Percentiles rank a stretch among this genome's conserved stretches.
phyloP scores from a whole-genome alignment of 2,329 filamentous ascomycete genomes.

The Trichoderma citrinoviride region DNA sequence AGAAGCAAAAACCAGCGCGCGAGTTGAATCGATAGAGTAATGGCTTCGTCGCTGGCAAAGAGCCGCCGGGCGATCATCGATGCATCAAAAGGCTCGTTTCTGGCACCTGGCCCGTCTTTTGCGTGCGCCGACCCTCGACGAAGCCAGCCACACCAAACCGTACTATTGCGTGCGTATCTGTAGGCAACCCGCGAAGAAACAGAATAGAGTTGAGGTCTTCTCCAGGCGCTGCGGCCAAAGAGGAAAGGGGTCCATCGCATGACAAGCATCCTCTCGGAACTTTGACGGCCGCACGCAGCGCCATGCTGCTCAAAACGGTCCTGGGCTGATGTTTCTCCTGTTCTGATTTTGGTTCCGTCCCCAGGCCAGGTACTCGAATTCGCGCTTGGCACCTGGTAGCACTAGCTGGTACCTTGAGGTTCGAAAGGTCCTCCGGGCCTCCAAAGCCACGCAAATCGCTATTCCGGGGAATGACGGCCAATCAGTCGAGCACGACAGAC shows the following conservation, averaged over 20 bases:
- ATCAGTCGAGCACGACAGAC: conserved; percentile 33
- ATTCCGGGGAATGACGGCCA: conserved; percentile 31
- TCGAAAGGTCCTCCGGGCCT: background rate
- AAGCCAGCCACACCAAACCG: background rate
- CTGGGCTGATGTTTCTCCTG: background rate
- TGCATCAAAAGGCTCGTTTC: background rate
- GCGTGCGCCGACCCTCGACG: background rate
- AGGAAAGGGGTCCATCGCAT: background rate
- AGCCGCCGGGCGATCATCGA: background rate
- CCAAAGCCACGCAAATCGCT: background rate
- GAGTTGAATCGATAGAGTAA: conserved; percentile 12
- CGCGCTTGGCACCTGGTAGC: background rate
- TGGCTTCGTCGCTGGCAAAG: background rate
- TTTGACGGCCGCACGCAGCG: conserved; percentile 3
- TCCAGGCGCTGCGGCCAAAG: background rate
- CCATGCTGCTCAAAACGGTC: background rate
- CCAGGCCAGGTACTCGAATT: background rate
- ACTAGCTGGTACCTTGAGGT: too few relatives aligned
- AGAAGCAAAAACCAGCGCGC: background rate
- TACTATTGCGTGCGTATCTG: background rate
- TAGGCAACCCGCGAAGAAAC: background rate
- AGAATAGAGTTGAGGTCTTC: background rate
- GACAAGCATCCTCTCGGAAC: background rate
- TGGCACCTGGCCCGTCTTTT: background rate
- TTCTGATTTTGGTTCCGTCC: background rate